These are phyloP conservation scores for Sugiyamaella smithiae DNA, from an alignment of 805 yeast genomes.

Conservation along the genomic window DNA sequence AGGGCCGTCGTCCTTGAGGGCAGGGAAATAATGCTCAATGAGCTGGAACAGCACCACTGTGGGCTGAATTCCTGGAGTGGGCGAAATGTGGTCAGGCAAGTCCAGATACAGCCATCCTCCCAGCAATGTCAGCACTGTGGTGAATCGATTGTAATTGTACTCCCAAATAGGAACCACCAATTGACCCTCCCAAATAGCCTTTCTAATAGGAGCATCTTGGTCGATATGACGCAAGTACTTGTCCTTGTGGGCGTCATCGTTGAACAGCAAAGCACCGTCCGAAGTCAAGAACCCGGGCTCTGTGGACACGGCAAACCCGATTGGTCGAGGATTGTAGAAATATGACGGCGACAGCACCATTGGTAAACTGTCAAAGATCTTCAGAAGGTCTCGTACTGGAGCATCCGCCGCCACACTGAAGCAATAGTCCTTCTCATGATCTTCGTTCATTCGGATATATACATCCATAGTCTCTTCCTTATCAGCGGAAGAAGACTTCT, in stretches of 20 bases:
- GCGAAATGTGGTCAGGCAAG: constrained; percentile 82
- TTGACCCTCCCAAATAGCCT: constrained; percentile 86
- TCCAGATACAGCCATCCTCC: constrained; percentile 86
- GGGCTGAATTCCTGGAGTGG: constrained; percentile 87
- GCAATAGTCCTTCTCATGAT: constrained; percentile 84
- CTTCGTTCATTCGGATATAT: constrained; percentile 81
- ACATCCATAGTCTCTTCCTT: constrained; percentile 34
- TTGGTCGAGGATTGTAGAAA: constrained; percentile 64
- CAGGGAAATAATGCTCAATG: constrained; percentile 38
- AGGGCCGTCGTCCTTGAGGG: constrained; percentile 46
- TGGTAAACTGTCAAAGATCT: constrained; percentile 65
- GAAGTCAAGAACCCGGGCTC: constrained; percentile 81
- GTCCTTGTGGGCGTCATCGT: constrained; percentile 51
- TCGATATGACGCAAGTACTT: constrained; percentile 45
- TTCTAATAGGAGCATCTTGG: constrained; percentile 50
- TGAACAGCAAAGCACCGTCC: constrained; percentile 75
- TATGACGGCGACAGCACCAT: constrained; percentile 76
- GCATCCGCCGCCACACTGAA: constrained; percentile 60
- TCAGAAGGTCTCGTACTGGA: constrained; percentile 56
- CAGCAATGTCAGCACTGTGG: constrained; percentile 28
- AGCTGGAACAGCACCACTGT: constrained; percentile 53
- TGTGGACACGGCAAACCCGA: constrained; percentile 57
- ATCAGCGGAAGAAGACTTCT: no score
- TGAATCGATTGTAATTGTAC: constrained; percentile 36
- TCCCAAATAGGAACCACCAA: constrained; percentile 74